These are phyloP conservation scores for Penstemon newberryi DNA, from an alignment of 257 asterid species.

Conservation along the genomic window DNA sequence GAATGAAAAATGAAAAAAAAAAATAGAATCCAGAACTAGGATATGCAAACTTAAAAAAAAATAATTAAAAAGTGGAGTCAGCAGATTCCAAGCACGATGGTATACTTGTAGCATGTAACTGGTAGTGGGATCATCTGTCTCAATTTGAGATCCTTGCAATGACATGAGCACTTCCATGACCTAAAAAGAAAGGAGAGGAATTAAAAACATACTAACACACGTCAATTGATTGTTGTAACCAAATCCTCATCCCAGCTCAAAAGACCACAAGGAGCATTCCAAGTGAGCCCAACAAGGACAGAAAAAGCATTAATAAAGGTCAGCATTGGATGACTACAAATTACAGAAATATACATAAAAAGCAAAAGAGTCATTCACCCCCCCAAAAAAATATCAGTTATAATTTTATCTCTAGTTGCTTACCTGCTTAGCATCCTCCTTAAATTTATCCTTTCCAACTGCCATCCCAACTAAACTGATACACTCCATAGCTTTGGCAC, in stretches of 20 bases:
- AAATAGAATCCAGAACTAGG: background rate
- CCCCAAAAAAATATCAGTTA: slow-evolving; percentile 2
- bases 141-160: slow-evolving; percentile 91
- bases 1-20: slow-evolving; percentile 24
- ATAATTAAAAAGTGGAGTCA: slow-evolving; percentile 2
- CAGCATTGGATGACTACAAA: background rate
- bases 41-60: background rate
- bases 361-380: background rate
- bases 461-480: slow-evolving; percentile 98
- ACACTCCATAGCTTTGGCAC: slow-evolving; percentile 98
- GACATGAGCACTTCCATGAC: slow-evolving; percentile 96
- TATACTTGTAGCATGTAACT: slow-evolving; percentile 93
- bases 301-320: background rate
- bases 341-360: slow-evolving; percentile 8
- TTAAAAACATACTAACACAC: slow-evolving; percentile 16
- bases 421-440: slow-evolving; percentile 92
- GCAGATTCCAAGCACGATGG: slow-evolving; percentile 25
- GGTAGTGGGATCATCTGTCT: slow-evolving; percentile 88
- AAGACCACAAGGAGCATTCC: background rate
- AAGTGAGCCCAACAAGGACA: background rate
- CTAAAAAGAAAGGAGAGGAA: slow-evolving; percentile 35
- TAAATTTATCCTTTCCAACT: slow-evolving; percentile 85
- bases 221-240: background rate
- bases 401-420: slow-evolving; percentile 17
- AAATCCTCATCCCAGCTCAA: background rate